Evolutionary conservation across 768 basidiomycete species (phyloP).

Genomic region (Rhodocollybia butyracea): DNA sequence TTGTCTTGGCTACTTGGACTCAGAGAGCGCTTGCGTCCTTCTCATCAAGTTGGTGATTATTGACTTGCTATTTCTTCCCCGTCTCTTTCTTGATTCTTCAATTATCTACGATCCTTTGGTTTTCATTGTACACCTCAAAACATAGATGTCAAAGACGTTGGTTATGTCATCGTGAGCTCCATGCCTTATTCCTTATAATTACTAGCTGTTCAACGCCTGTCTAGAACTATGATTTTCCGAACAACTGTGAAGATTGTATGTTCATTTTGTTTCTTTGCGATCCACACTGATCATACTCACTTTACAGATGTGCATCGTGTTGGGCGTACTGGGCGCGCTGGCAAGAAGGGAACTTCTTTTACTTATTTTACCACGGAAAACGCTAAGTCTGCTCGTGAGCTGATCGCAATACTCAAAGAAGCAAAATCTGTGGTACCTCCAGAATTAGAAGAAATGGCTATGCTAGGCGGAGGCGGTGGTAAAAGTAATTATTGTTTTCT

Average conservation of each 20-base stretch:
- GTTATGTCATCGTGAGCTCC: conserved; percentile 84
- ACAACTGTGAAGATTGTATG: conserved; percentile 98
- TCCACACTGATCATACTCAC: neutral
- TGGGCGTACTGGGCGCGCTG: conserved; percentile 65
- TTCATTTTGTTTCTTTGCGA: conserved; percentile 26
- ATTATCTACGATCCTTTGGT: conserved; percentile 44
- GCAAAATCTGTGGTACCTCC: conserved; percentile 84
- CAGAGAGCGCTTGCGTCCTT: conserved; percentile 2
- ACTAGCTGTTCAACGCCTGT: conserved; percentile 10
- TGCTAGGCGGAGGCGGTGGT: conserved; percentile 7
- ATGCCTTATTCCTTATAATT: neutral
- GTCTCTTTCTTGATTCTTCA: conserved; percentile 23
- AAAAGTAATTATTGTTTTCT: neutral
- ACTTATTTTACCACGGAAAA: conserved; percentile 98
- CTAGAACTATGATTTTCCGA: conserved; percentile 96
- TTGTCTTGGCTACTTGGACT: conserved; percentile 29
- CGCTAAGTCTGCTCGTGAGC: conserved; percentile 89
- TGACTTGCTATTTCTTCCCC: conserved; percentile 12
- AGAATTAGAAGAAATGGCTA: conserved; percentile 62
- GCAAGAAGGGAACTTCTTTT: conserved; percentile 87
- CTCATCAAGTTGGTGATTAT: conserved; percentile 17
- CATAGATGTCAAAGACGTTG: conserved; percentile 97
- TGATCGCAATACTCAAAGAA: conserved; percentile 81
- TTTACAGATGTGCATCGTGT: neutral
- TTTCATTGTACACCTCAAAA: conserved; percentile 25